Conservation (phyloP, 495 filamentous ascomycete genomes). For the Saxophila tyrrhenica region DNA sequence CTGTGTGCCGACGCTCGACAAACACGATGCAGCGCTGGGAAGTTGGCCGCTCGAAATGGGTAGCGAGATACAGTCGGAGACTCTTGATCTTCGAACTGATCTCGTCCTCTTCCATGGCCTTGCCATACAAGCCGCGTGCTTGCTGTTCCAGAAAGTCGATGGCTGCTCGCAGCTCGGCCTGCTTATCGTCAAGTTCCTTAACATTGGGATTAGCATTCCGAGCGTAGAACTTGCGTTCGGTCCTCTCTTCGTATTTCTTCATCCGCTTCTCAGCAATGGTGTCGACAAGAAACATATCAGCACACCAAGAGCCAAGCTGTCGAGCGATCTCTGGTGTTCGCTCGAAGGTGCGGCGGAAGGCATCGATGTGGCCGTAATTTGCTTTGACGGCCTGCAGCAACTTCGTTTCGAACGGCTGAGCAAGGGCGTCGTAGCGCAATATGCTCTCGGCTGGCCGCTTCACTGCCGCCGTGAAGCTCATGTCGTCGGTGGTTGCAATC, state of each 20-base stretch:
- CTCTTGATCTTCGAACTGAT: constrained; percentile 64
- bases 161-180: constrained; percentile 49
- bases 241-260: constrained; percentile 48
- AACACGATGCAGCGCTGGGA: constrained; percentile 80
- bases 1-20: constrained; percentile 66
- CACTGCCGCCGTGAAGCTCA: constrained; percentile 46
- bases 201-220: constrained; percentile 23
- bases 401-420: constrained; percentile 45
- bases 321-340: constrained; percentile 47
- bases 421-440: constrained; percentile 44
- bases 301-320: constrained; percentile 73
- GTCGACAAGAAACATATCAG: constrained; percentile 70
- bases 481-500: constrained; percentile 71
- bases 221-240: constrained; percentile 35
- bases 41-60: constrained; percentile 44
- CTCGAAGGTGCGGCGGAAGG: constrained; percentile 48
- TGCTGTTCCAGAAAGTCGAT: constrained; percentile 20
- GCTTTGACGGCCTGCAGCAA: constrained; percentile 48
- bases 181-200: constrained; percentile 37
- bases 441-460: constrained; percentile 50
- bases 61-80: constrained; percentile 45
- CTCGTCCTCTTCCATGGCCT: constrained; percentile 16
- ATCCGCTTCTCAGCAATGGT: constrained; percentile 52
- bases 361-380: constrained; percentile 43
- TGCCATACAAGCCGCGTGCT: constrained; percentile 16